phyloP scores from a whole-genome alignment of 768 basidiomycete genomes.

The Russula griseocarnosa region DNA sequence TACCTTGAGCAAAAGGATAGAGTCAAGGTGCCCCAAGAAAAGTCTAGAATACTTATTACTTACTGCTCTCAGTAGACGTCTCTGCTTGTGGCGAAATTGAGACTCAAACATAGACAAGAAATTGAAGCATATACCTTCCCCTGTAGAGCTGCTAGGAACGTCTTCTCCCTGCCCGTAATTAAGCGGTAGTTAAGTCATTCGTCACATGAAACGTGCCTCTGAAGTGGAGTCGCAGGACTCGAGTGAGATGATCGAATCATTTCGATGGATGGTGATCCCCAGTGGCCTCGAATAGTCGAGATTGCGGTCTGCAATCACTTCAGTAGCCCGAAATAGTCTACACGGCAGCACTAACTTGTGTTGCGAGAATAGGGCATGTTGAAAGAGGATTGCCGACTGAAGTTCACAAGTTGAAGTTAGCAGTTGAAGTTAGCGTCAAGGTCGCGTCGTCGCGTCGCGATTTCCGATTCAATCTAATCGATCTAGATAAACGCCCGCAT shows the following conservation, averaged over 20 bases:
- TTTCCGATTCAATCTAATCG: too few relatives aligned
- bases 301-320: not conserved
- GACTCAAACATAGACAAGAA: not conserved
- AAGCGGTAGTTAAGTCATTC: not conserved
- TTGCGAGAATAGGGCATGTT: too few relatives aligned
- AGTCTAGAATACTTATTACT: not conserved
- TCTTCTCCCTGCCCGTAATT: conserved; percentile 2
- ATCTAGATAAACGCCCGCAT: too few relatives aligned
- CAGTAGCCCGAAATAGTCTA: not conserved
- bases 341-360: too few relatives aligned
- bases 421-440: too few relatives aligned
- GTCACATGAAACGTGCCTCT: conserved; percentile 5
- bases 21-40: not conserved
- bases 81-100: not conserved
- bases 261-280: not conserved
- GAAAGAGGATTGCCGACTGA: too few relatives aligned
- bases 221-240: not conserved
- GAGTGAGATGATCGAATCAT: conserved; percentile 17
- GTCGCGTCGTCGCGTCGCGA: too few relatives aligned
- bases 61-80: not conserved
- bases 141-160: not conserved
- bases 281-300: not conserved
- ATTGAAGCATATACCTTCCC: not conserved
- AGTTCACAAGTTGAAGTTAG: too few relatives aligned
- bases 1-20: not conserved